phyloP scores from a whole-genome alignment of 108 stramenopile species.

The Nitzschia sp. region DNA sequence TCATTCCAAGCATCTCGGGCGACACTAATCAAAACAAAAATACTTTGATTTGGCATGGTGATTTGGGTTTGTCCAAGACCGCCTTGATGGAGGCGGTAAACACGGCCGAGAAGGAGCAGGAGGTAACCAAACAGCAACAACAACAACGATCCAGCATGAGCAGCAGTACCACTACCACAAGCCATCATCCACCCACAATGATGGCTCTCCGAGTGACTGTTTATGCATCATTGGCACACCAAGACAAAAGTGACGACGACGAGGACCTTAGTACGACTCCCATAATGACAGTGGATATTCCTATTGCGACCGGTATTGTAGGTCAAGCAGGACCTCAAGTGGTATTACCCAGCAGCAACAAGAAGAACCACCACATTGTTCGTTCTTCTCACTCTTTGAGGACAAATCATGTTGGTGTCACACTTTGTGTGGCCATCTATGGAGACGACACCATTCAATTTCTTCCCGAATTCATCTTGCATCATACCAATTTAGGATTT shows the following conservation, averaged over 20 bases:
- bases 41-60: neutral
- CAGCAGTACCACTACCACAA: no score
- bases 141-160: no score
- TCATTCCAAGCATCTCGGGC: neutral
- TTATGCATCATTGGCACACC: neutral
- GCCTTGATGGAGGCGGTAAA: neutral
- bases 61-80: neutral
- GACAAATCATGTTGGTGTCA: neutral
- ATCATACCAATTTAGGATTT: slow-evolving; percentile 29
- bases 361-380: no score
- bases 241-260: neutral
- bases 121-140: no score
- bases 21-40: slow-evolving; percentile 3
- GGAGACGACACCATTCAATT: neutral
- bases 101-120: no score
- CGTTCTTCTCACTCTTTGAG: no score
- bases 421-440: slow-evolving; percentile 15
- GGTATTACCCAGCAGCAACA: neutral
- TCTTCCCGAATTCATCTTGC: slow-evolving; percentile 25
- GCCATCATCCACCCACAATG: no score
- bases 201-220: neutral
- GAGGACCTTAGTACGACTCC: neutral
- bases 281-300: slow-evolving; percentile 26
- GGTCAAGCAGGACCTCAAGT: slow-evolving; percentile 28
- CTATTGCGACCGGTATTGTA: slow-evolving; percentile 14